Conservation (phyloP, 2,329 filamentous ascomycete genomes). For the Fusarium veterinarium region DNA sequence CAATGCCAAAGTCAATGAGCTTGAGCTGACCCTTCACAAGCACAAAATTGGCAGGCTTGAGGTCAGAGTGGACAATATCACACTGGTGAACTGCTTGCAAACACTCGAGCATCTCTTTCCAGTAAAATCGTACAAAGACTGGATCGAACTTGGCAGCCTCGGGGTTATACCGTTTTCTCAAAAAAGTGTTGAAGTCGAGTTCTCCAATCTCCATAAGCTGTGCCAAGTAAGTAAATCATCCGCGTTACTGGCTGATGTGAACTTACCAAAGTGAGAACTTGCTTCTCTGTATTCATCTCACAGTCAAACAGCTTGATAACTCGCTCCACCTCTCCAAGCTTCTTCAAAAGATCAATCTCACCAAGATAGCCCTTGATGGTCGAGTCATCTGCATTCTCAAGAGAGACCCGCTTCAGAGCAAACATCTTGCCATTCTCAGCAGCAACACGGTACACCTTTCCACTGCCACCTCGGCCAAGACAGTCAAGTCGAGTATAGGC, state of each 20-base stretch:
- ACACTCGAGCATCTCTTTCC: conserved; percentile 99
- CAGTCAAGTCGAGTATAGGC: conserved; percentile 90
- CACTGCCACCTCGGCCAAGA: conserved; percentile 91
- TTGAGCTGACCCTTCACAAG: conserved; percentile 91
- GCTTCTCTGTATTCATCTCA: conserved; percentile 93
- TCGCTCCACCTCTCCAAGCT: conserved; percentile 84
- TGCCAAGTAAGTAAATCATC: conserved; percentile 33
- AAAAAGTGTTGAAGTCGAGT: conserved; percentile 87
- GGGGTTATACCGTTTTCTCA: conserved; percentile 77
- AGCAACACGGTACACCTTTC: conserved; percentile 95
- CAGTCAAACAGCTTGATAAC: conserved; percentile 93
- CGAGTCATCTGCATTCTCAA: conserved; percentile 87
- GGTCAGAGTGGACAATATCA: conserved; percentile 95
- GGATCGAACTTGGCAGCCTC: conserved; percentile 84
- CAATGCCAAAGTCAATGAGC: conserved; percentile 98
- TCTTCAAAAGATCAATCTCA: conserved; percentile 90
- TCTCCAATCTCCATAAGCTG: conserved; percentile 98
- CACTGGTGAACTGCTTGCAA: conserved; percentile 87
- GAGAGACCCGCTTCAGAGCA: conserved; percentile 90
- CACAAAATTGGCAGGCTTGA: conserved; percentile 98
- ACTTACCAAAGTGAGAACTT: conserved; percentile 84
- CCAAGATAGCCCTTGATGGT: conserved; percentile 91
- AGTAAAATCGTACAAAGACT: conserved; percentile 95
- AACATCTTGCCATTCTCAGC: conserved; percentile 97
- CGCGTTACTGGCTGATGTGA: neutral